phyloP scores from a whole-genome alignment of 805 yeast genomes.

The Blastobotrys americana region DNA sequence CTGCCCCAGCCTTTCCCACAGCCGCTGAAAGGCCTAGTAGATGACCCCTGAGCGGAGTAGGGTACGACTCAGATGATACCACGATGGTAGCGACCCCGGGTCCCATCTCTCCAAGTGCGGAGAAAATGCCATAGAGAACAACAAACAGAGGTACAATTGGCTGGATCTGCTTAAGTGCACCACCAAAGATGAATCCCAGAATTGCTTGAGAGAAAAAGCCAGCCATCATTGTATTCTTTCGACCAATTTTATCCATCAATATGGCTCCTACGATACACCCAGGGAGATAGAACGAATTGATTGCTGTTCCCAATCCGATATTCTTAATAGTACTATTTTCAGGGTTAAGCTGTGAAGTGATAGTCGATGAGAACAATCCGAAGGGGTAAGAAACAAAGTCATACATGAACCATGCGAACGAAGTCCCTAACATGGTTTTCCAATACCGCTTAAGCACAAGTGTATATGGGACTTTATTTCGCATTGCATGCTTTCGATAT shows the following conservation, averaged over 20 bases:
- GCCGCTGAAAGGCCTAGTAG: constrained; percentile 90
- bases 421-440: constrained; percentile 62
- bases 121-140: constrained; percentile 79
- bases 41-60: constrained; percentile 83
- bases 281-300: constrained; percentile 81
- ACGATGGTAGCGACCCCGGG: constrained; percentile 88
- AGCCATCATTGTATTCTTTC: constrained; percentile 61
- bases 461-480: constrained; percentile 54
- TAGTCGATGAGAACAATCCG: constrained; percentile 71
- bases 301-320: constrained; percentile 73
- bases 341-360: constrained; percentile 53
- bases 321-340: constrained; percentile 56
- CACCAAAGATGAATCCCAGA: constrained; percentile 38
- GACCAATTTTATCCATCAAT: constrained; percentile 56
- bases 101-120: constrained; percentile 83
- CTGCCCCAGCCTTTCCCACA: constrained; percentile 83
- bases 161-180: constrained; percentile 46
- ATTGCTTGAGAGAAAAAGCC: constrained; percentile 68
- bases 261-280: constrained; percentile 82
- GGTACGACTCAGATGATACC: constrained; percentile 77
- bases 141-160: constrained; percentile 60
- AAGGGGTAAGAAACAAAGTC: constrained; percentile 84
- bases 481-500: constrained; percentile 61
- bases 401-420: constrained; percentile 82
- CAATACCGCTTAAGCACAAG: constrained; percentile 72